Conservation (phyloP, 129 eudicot genomes). For the Saposhnikovia divaricata region DNA sequence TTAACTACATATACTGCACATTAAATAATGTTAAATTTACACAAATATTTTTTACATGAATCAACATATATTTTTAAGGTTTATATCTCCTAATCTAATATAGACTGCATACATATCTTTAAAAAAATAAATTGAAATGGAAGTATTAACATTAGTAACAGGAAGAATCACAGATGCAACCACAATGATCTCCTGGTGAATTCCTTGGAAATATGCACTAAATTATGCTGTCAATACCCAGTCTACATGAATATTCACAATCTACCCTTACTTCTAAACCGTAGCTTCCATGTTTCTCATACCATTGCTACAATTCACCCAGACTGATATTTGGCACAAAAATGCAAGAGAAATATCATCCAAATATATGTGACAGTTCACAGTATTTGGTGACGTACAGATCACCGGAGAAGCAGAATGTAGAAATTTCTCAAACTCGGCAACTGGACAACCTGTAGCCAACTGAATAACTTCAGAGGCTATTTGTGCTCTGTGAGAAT, state of each 20-base stretch:
- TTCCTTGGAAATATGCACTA: constrained; percentile 20
- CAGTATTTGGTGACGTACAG: constrained; percentile 6
- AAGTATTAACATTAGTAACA: too few species aligned
- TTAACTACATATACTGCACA: too few species aligned
- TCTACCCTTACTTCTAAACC: constrained; percentile 25
- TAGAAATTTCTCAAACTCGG: constrained; percentile 26
- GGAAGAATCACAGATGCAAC: too few species aligned
- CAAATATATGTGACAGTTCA: constrained; percentile 9
- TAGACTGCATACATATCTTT: too few species aligned
- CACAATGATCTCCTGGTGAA: too few species aligned
- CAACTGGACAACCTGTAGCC: constrained; percentile 25
- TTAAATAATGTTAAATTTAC: too few species aligned
- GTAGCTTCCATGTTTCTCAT: constrained; percentile 32
- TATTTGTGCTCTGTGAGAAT: constrained; percentile 21
- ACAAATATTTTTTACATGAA: too few species aligned
- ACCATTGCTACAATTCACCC: constrained; percentile 29
- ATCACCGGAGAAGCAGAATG: constrained; percentile 26
- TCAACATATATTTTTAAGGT: too few species aligned
- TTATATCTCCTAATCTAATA: too few species aligned
- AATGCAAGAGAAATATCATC: background rate
- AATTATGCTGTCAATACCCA: constrained; percentile 17
- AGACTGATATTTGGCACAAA: constrained; percentile 21
- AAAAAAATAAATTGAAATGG: too few species aligned
- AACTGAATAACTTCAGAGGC: constrained; percentile 23
- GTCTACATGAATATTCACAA: constrained; percentile 6